These are phyloP conservation scores for Helichrysum umbraculigerum DNA, from an alignment of 129 eudicot species.

Conservation along the genomic window DNA sequence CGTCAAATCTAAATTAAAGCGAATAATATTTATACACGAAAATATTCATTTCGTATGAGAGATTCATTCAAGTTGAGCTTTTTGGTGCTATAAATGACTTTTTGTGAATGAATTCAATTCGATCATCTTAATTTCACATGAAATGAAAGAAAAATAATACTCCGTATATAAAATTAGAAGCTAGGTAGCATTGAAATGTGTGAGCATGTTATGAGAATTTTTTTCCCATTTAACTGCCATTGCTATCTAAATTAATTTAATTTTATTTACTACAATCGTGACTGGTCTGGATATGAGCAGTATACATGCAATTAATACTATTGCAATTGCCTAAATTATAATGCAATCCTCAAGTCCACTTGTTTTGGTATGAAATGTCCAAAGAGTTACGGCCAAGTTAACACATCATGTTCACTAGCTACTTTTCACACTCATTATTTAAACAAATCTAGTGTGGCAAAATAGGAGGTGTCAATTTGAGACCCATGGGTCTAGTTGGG, in stretches of 20 bases:
- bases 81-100: background rate
- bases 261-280: background rate
- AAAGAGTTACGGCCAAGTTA: background rate
- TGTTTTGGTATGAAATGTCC: conserved; percentile 2
- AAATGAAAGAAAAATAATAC: background rate
- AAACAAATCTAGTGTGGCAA: no score
- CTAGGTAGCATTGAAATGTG: conserved; percentile 35
- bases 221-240: conserved; percentile 16
- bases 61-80: background rate
- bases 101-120: background rate
- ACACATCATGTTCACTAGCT: background rate
- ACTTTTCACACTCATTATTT: no score
- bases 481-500: no score
- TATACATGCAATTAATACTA: conserved; percentile 29
- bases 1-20: background rate
- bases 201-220: conserved; percentile 35
- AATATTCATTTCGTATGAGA: background rate
- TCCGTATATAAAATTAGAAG: background rate
- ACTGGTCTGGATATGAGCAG: conserved; percentile 32
- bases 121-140: background rate
- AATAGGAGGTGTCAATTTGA: no score
- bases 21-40: background rate
- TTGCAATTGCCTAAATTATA: background rate
- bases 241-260: conserved; percentile 8
- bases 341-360: background rate